Percentiles rank a stretch among this genome's conserved stretches.
These are phyloP conservation scores for Aspergillus pseudoglaucus DNA, from an alignment of 2,329 filamentous ascomycete genomes.

Conservation along the genomic window DNA sequence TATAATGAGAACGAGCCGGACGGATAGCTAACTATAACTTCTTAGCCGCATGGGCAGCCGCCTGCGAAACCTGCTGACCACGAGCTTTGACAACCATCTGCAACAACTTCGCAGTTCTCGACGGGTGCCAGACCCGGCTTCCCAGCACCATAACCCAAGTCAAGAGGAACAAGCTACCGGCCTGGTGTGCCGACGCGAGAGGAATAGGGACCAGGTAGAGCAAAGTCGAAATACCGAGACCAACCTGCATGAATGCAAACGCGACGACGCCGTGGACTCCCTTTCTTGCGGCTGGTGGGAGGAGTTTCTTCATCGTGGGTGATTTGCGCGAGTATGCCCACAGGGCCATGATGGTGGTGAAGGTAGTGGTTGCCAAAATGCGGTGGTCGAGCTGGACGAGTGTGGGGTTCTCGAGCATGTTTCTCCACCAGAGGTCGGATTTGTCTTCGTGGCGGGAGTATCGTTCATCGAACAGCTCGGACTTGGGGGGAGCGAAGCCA, in stretches of 20 bases:
- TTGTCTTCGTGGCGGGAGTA: constrained; percentile 74
- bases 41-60: constrained; percentile 5
- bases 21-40: neutral
- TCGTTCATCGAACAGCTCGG: constrained; percentile 77
- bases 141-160: constrained; percentile 76
- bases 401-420: constrained; percentile 94
- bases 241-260: constrained; percentile 72
- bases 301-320: constrained; percentile 52
- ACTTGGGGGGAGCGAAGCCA: constrained; percentile 70
- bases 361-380: constrained; percentile 82
- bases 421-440: constrained; percentile 90
- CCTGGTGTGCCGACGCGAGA: constrained; percentile 86
- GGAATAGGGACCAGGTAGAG: constrained; percentile 89
- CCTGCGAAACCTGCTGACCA: constrained; percentile 18
- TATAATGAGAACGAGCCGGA: neutral
- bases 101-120: constrained; percentile 55
- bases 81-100: constrained; percentile 36
- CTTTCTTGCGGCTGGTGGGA: constrained; percentile 55
- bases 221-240: constrained; percentile 81
- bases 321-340: constrained; percentile 73
- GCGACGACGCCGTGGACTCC: constrained; percentile 76
- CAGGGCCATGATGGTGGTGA: constrained; percentile 70
- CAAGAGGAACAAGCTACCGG: constrained; percentile 76
- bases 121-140: constrained; percentile 68
- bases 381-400: constrained; percentile 94